These are phyloP conservation scores for Candida chilensis DNA, from an alignment of 805 yeast species.

Conservation along the genomic window DNA sequence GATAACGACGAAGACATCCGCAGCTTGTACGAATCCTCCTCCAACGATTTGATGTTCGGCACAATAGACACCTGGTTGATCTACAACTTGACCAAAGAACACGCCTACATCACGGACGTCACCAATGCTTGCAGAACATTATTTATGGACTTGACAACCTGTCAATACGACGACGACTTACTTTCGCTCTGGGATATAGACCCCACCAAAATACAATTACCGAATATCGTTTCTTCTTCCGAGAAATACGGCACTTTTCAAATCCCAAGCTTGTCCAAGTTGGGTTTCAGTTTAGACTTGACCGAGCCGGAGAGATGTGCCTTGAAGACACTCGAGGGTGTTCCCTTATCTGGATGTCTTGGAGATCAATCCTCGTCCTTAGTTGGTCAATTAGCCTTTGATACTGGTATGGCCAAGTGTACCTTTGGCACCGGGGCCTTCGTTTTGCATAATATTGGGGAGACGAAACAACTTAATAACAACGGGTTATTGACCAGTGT, in stretches of 20 bases:
- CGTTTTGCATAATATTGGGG: constrained; percentile 81
- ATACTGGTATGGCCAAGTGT: constrained; percentile 83
- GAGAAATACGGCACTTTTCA: constrained; percentile 68
- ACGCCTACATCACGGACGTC: constrained; percentile 71
- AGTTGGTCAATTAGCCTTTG: constrained; percentile 85
- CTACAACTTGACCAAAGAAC: constrained; percentile 68
- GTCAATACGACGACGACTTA: constrained; percentile 67
- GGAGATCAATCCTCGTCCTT: constrained; percentile 94
- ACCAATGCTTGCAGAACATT: constrained; percentile 90
- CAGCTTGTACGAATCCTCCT: constrained; percentile 64
- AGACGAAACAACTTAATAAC: constrained; percentile 54
- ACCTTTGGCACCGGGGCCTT: constrained; percentile 97
- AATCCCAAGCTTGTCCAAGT: constrained; percentile 45
- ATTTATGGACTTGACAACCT: constrained; percentile 74
- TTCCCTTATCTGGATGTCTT: constrained; percentile 82
- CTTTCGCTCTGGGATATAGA: constrained; percentile 77
- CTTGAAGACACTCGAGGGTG: constrained; percentile 38
- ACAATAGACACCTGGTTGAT: constrained; percentile 93
- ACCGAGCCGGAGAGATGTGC: constrained; percentile 44
- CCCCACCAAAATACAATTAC: constrained; percentile 51
- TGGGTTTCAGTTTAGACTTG: constrained; percentile 42
- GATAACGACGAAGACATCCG: constrained; percentile 66
- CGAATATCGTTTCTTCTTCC: constrained; percentile 72
- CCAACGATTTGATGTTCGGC: constrained; percentile 74
- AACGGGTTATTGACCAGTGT: constrained; percentile 86